Evolutionary conservation across 441 rosid genomes (phyloP).

Genomic region (Omphalea diandra): DNA sequence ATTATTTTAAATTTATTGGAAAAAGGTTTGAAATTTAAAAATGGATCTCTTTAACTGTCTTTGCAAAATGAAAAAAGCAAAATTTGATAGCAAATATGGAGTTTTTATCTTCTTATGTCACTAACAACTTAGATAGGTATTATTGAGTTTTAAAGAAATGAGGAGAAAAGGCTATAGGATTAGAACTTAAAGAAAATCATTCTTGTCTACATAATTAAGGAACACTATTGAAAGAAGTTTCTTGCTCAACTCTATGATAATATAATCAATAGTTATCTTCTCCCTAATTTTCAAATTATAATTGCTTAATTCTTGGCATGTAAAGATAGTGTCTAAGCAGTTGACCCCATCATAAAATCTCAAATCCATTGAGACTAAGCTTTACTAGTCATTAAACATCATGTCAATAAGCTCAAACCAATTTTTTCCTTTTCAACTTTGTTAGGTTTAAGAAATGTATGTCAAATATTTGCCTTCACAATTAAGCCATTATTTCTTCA

Average conservation of each 20-base stretch:
- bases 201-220: conserved; percentile 71
- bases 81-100: too few species aligned
- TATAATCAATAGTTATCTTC: conserved; percentile 51
- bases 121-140: too few species aligned
- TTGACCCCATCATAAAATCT: conserved; percentile 31
- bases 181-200: conserved; percentile 52
- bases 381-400: conserved; percentile 42
- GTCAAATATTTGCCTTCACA: conserved; percentile 53
- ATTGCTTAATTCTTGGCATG: conserved; percentile 27
- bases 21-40: too few species aligned
- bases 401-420: conserved; percentile 62
- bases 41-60: too few species aligned
- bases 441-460: conserved; percentile 78
- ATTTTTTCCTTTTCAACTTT: conserved; percentile 59
- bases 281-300: conserved; percentile 46
- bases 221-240: conserved; percentile 57
- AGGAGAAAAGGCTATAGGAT: too few species aligned
- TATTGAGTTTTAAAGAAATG: too few species aligned
- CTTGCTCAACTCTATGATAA: conserved; percentile 54
- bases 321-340: conserved; percentile 27
- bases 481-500: conserved; percentile 16
- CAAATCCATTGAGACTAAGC: conserved; percentile 53
- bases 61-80: too few species aligned
- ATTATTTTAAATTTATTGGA: too few species aligned
- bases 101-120: too few species aligned